Evolutionary conservation across 306 rosid genomes (phyloP), one percentile per base, ranked within the genome.

Genomic region (Citrullus amarus): DNA sequence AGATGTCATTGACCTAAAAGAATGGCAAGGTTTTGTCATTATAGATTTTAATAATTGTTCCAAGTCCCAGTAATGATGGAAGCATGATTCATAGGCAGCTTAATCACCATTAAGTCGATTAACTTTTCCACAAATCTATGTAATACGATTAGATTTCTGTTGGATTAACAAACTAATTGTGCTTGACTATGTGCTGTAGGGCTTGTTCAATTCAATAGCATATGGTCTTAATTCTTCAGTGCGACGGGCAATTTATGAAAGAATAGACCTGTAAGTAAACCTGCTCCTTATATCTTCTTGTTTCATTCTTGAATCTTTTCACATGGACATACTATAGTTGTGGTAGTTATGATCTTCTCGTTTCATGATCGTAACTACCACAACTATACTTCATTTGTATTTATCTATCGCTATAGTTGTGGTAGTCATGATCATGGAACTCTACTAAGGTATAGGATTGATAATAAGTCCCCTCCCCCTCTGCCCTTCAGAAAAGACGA

Each of bases 211-310:
- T 89, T 96, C 99, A 79, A 92, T 92, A 77, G 99, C 99, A 15
- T 96, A 96, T 82, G 99, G 98, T 83, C 89, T 96, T 81, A 96
- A 92, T 84, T 91, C 99, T 82, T 91, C 99, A 58, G 99, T 96
- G 61, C 92, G 97, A n/a, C 90, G 93, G 51, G 96, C 93, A 82
- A 83, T 96, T 84, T 80, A 84, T 74, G 99, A 96, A 87, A 89
- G 99, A 82, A 73, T 91, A 63, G 96, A 92, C 65, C 86, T 86
- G 99, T 96, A 85, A 91, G 97, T 84, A 32, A 51, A 75, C 57
- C 50, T 65, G 17, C 69, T 65, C 20, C 72, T 34, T 51, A 41
- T 78, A 14, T 76, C 65, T 30, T 46, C 20, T 71, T 77, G 74
- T 76, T 51, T 69, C 48, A 22, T 30, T 50, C 60, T 39, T 43